These are phyloP conservation scores for Umbelopsis vinacea DNA, from an alignment of 192 early-diverging fungal species.

Conservation along the genomic window DNA sequence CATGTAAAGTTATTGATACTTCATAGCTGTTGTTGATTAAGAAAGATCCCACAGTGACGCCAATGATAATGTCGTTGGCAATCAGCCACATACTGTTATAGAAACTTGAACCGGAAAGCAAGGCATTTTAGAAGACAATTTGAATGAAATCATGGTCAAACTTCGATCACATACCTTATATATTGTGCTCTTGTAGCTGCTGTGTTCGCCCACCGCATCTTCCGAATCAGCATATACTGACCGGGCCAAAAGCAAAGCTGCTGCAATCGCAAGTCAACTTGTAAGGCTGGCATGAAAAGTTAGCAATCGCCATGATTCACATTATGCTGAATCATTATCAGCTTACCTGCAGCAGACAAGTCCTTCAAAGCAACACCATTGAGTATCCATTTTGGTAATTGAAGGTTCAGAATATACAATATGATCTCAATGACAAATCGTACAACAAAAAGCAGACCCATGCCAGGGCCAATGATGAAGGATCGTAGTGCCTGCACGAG, in stretches of 20 bases:
- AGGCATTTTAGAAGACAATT: too few relatives aligned
- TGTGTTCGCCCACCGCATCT: conserved; percentile 58
- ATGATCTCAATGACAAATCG: conserved; percentile 57
- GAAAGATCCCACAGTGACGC: conserved; percentile 75
- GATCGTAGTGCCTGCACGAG: conserved; percentile 8
- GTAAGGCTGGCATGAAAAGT: conserved; percentile 62
- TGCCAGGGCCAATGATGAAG: conserved; percentile 40
- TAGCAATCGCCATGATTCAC: neutral
- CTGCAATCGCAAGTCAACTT: conserved; percentile 87
- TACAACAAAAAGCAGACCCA: conserved; percentile 51
- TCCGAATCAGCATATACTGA: conserved; percentile 75
- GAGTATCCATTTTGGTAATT: conserved; percentile 58
- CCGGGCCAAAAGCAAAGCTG: conserved; percentile 87
- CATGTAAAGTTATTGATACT: conserved; percentile 59
- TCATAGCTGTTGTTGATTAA: conserved; percentile 64
- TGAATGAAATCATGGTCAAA: too few relatives aligned
- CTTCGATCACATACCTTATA: conserved; percentile 60
- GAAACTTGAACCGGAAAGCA: conserved; percentile 58
- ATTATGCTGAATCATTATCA: too few relatives aligned
- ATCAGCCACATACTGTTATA: conserved; percentile 97
- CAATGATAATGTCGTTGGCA: conserved; percentile 91
- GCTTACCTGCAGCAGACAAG: conserved; percentile 62
- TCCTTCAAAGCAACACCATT: conserved; percentile 77
- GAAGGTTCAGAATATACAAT: conserved; percentile 62
- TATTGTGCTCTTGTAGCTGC: conserved; percentile 70